Evolutionary conservation across 2,329 filamentous ascomycete species (phyloP).

Genomic region (Colletotrichum sp.): DNA sequence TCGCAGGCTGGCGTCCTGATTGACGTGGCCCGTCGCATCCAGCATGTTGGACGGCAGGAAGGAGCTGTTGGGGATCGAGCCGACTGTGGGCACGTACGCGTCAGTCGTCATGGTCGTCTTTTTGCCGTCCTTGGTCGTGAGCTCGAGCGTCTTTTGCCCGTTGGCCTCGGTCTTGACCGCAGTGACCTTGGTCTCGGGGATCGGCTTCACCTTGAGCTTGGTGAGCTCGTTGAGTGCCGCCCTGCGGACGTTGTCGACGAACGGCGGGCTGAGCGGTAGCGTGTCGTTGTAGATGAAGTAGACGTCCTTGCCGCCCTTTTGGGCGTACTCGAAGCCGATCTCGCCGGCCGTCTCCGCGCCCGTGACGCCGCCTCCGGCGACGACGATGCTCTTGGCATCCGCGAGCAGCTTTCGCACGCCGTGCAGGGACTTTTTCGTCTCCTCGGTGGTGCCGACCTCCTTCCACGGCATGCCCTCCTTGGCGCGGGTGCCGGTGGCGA

Average conservation of each 20-base stretch:
- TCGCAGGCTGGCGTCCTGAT: slow-evolving; percentile 42
- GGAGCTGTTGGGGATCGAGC: slow-evolving; percentile 47
- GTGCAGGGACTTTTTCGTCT: slow-evolving; percentile 45
- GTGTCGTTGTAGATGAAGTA: slow-evolving; percentile 44
- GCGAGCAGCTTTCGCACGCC: slow-evolving; percentile 41
- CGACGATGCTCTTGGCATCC: slow-evolving; percentile 51
- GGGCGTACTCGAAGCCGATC: slow-evolving; percentile 52
- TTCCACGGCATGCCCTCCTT: slow-evolving; percentile 56
- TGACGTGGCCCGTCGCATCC: slow-evolving; percentile 36
- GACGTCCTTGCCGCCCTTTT: slow-evolving; percentile 49
- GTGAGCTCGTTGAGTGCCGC: slow-evolving; percentile 42
- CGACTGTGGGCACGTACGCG: slow-evolving; percentile 53
- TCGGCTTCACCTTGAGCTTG: slow-evolving; percentile 47
- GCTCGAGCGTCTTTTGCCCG: slow-evolving; percentile 34
- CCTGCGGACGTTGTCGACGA: slow-evolving; percentile 43
- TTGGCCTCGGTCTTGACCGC: slow-evolving; percentile 24
- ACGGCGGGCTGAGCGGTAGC: slow-evolving; percentile 40
- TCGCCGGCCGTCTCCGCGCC: slow-evolving; percentile 58
- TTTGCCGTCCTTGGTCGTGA: slow-evolving; percentile 36
- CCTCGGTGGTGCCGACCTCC: slow-evolving; percentile 43
- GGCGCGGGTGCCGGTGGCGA: slow-evolving; percentile 56
- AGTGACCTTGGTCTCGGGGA: slow-evolving; percentile 44
- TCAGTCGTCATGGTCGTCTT: slow-evolving; percentile 44
- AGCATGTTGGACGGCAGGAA: slow-evolving; percentile 45
- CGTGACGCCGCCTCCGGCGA: slow-evolving; percentile 56